Percentiles rank a stretch among this genome's conserved stretches.
These are phyloP conservation scores for Colletotrichum melonis DNA, from an alignment of 2,329 filamentous ascomycete species.

Conservation along the genomic window DNA sequence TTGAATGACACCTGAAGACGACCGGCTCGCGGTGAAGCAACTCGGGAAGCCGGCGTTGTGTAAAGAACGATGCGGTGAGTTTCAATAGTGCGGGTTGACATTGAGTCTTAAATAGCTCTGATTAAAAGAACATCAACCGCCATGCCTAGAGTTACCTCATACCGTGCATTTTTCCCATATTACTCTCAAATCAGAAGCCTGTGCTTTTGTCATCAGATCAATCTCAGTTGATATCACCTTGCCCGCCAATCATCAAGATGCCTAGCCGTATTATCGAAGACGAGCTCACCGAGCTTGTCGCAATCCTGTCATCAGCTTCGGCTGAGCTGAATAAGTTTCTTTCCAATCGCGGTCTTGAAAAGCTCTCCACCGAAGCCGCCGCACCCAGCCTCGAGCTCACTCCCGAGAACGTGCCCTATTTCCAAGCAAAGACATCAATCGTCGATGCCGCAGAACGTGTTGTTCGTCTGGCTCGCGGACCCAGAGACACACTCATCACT, in stretches of 20 bases:
- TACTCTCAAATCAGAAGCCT: neutral
- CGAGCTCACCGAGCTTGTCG: slow-evolving; percentile 7
- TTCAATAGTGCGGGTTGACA: too few relatives aligned
- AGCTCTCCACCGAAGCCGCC: neutral
- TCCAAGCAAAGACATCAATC: neutral
- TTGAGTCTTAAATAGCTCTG: too few relatives aligned
- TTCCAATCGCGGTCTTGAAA: neutral
- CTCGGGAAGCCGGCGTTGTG: too few relatives aligned
- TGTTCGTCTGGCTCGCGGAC: neutral
- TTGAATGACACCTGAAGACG: too few relatives aligned
- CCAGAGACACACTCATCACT: neutral
- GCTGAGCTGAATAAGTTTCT: neutral
- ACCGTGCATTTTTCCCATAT: too few relatives aligned
- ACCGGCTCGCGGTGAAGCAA: too few relatives aligned
- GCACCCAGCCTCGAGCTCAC: neutral
- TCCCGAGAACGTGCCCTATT: neutral
- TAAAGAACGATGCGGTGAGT: too few relatives aligned
- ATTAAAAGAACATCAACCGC: neutral
- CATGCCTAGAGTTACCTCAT: neutral
- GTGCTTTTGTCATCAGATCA: too few relatives aligned
- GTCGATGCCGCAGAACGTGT: slow-evolving; percentile 4
- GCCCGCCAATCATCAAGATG: neutral
- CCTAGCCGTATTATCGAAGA: neutral
- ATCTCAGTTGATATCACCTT: neutral
- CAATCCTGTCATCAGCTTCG: neutral